A percentile compares a stretch with the other conserved stretches of the same genome.
These are phyloP conservation scores for Cicer bijugum DNA, from an alignment of 306 rosid species.

Conservation along the genomic window DNA sequence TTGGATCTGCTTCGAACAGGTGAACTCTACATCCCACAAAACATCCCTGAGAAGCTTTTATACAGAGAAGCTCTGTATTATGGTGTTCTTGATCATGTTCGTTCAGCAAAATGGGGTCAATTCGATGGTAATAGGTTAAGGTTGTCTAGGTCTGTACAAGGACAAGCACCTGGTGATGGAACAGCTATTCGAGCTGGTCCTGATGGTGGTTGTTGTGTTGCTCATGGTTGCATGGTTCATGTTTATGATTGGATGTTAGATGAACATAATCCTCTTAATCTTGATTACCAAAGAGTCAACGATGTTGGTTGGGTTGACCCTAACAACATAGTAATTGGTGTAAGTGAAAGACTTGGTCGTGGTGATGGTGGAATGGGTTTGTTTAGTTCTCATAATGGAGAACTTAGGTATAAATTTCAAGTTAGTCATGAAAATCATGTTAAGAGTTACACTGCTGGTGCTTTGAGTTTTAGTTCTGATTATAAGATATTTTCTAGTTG, in stretches of 20 bases:
- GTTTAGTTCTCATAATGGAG: slow-evolving; percentile 69
- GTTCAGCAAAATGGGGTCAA: slow-evolving; percentile 81
- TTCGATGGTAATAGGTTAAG: slow-evolving; percentile 78
- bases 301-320: slow-evolving; percentile 91
- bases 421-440: slow-evolving; percentile 79
- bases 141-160: slow-evolving; percentile 58
- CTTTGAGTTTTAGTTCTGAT: slow-evolving; percentile 81
- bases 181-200: slow-evolving; percentile 94
- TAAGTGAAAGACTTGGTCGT: slow-evolving; percentile 72
- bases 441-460: slow-evolving; percentile 92
- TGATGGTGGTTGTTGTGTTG: slow-evolving; percentile 90
- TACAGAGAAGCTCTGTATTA: slow-evolving; percentile 82
- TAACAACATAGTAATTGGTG: slow-evolving; percentile 66
- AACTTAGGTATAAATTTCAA: slow-evolving; percentile 76
- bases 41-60: slow-evolving; percentile 72
- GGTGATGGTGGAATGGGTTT: slow-evolving; percentile 92
- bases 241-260: slow-evolving; percentile 95
- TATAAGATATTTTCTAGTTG: slow-evolving; percentile 82
- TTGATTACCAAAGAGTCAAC: slow-evolving; percentile 80
- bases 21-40: slow-evolving; percentile 60
- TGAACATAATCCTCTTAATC: slow-evolving; percentile 73
- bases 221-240: slow-evolving; percentile 89
- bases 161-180: slow-evolving; percentile 94
- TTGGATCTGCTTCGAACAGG: slow-evolving; percentile 86
- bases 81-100: slow-evolving; percentile 78